Conservation (phyloP, 2,329 filamentous ascomycete genomes). For the Ceratocystis huliohia region DNA sequence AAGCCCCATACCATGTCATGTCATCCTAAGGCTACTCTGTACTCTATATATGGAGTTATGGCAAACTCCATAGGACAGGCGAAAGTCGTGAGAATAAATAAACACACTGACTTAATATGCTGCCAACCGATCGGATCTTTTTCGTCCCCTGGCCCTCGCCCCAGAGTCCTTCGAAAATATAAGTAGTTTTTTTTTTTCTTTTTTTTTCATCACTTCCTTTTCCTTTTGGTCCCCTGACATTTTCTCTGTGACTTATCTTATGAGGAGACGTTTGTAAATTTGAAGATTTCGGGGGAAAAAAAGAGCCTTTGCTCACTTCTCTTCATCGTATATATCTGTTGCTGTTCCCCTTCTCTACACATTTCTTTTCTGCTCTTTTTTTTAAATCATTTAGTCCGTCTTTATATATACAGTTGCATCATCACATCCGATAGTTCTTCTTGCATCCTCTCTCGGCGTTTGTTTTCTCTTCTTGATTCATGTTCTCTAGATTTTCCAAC, state of each 20-base stretch:
- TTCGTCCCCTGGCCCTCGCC: constrained; percentile 10
- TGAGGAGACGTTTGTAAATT: not conserved
- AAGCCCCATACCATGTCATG: too few species aligned
- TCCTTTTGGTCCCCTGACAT: constrained; percentile 6
- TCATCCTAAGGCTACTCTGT: too few species aligned
- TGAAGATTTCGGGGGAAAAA: not conserved
- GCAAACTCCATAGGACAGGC: not conserved
- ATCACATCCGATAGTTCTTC: not conserved
- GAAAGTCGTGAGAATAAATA: not conserved
- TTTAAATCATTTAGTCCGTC: too few species aligned
- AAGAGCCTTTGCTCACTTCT: not conserved
- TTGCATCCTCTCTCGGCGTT: constrained; percentile 4
- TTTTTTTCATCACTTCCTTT: not conserved
- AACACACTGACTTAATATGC: constrained; percentile 6
- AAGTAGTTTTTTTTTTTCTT: not conserved
- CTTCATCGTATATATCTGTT: not conserved
- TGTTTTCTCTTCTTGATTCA: not conserved
- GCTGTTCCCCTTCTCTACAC: not conserved
- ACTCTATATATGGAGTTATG: not conserved
- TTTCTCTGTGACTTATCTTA: not conserved
- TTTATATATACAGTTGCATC: not conserved
- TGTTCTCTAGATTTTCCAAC: not conserved
- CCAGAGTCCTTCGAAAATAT: not conserved
- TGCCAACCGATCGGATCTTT: constrained; percentile 10
- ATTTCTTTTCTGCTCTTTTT: not conserved